phyloP scores from a whole-genome alignment of 2,329 filamentous ascomycete genomes.

The Didymella arachidicola region DNA sequence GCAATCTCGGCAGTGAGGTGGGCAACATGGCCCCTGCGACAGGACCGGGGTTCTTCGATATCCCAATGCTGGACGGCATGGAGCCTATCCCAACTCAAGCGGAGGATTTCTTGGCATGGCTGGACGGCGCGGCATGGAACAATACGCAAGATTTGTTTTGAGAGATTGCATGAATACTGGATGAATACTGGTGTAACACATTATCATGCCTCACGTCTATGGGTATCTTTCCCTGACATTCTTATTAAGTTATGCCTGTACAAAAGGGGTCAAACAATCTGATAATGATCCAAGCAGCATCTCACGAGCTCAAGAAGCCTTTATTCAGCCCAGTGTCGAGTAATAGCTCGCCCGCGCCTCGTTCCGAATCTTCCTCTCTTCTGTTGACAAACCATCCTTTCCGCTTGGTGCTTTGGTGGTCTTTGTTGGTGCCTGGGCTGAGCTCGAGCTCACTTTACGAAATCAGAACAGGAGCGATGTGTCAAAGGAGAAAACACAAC shows the following conservation, averaged over 20 bases:
- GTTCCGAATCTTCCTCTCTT: conserved; percentile 17
- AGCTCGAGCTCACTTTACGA: conserved; percentile 2
- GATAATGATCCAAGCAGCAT: neutral
- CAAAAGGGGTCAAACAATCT: neutral
- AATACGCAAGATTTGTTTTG: conserved; percentile 36
- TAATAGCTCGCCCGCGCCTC: conserved; percentile 25
- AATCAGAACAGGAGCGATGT: neutral
- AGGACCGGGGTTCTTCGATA: conserved; percentile 44
- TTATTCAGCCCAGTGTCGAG: conserved; percentile 11
- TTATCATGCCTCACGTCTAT: neutral
- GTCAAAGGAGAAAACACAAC: neutral
- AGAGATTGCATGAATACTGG: neutral
- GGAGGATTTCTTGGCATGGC: conserved; percentile 47
- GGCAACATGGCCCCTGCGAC: conserved; percentile 18
- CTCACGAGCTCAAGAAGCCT: neutral
- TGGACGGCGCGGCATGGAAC: conserved; percentile 50
- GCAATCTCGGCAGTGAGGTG: conserved; percentile 23
- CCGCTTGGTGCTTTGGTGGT: conserved; percentile 6
- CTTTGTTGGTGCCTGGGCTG: neutral
- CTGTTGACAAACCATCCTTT: conserved; percentile 9
- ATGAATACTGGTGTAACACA: neutral
- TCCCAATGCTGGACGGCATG: conserved; percentile 47
- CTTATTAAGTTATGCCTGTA: neutral
- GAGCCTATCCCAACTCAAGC: conserved; percentile 49
- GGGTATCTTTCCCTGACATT: too few species aligned